phyloP scores from a whole-genome alignment of 1,284 basidiomycete species.

The Cutaneotrichosporon sp. region DNA sequence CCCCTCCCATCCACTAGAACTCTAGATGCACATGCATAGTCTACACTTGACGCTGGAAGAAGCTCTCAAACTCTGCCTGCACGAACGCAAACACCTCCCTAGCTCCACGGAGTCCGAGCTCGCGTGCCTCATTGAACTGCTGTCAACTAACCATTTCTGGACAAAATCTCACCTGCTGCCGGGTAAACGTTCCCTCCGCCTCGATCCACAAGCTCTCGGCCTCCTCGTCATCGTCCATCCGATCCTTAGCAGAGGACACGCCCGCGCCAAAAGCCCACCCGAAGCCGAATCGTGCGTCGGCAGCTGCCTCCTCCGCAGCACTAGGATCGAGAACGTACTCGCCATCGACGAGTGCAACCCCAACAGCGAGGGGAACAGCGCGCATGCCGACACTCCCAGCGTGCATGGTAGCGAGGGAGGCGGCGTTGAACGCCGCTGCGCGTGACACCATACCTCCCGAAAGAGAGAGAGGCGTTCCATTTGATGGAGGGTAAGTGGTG shows the following conservation, averaged over 20 bases:
- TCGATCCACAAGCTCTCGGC: slow-evolving; percentile 55
- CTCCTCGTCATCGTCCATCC: slow-evolving; percentile 53
- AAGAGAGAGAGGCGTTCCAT: not conserved
- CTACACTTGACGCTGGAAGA: slow-evolving; percentile 12
- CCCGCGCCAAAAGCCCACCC: slow-evolving; percentile 53
- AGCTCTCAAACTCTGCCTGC: slow-evolving; percentile 11
- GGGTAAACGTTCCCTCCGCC: slow-evolving; percentile 49
- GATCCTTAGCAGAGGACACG: slow-evolving; percentile 46
- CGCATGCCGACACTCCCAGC: slow-evolving; percentile 52
- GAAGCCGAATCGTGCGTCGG: slow-evolving; percentile 60
- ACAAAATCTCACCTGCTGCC: slow-evolving; percentile 31
- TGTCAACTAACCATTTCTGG: slow-evolving; percentile 12
- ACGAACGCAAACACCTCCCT: slow-evolving; percentile 27
- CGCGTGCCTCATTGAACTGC: slow-evolving; percentile 35
- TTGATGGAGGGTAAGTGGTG: slow-evolving; percentile 7
- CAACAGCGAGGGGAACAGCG: slow-evolving; percentile 53
- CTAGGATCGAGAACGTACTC: slow-evolving; percentile 71
- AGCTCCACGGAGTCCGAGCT: slow-evolving; percentile 27
- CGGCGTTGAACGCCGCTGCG: slow-evolving; percentile 60
- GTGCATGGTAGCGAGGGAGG: slow-evolving; percentile 54
- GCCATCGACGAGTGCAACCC: slow-evolving; percentile 50
- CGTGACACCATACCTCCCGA: slow-evolving; percentile 30
- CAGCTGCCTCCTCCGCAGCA: slow-evolving; percentile 62
- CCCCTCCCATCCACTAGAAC: not conserved
- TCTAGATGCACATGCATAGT: slow-evolving; percentile 8